Percentiles rank a stretch among this genome's conserved stretches.
Conservation (phyloP, 495 filamentous ascomycete genomes). For the Pyrenopolyporus hunteri region DNA sequence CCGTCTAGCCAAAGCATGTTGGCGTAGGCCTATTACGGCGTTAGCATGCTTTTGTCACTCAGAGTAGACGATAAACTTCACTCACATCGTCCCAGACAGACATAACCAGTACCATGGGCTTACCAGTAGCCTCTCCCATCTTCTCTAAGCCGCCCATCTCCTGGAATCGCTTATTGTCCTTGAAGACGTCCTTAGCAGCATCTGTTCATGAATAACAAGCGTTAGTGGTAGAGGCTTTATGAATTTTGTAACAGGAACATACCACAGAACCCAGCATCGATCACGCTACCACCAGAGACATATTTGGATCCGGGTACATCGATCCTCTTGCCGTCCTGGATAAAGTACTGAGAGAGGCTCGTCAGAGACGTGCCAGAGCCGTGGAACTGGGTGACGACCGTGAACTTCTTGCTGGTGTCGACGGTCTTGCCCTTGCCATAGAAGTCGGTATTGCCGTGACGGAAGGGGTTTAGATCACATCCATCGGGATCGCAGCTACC, state of each 20-base stretch:
- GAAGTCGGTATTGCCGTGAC: conserved; percentile 59
- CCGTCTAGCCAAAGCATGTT: conserved; percentile 87
- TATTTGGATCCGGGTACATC: conserved; percentile 59
- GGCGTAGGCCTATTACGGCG: conserved; percentile 52
- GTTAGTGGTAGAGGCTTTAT: not conserved
- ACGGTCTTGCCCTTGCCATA: conserved; percentile 60
- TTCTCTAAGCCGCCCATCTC: conserved; percentile 63
- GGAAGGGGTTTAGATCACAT: conserved; percentile 56
- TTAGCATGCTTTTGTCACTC: not conserved
- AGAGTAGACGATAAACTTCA: not conserved
- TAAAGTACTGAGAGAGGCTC: conserved; percentile 58
- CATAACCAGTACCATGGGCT: conserved; percentile 74
- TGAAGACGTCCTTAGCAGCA: conserved; percentile 66
- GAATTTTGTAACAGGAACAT: conserved; percentile 38
- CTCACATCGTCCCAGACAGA: conserved; percentile 73
- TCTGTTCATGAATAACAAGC: conserved; percentile 10
- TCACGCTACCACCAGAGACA: conserved; percentile 54
- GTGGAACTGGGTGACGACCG: conserved; percentile 72
- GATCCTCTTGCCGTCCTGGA: conserved; percentile 65
- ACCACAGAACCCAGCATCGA: conserved; percentile 42
- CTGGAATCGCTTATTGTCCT: conserved; percentile 63
- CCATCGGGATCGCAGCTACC: conserved; percentile 62
- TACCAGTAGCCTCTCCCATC: conserved; percentile 63
- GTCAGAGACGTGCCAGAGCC: conserved; percentile 64
- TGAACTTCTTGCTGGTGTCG: conserved; percentile 64